A percentile compares a stretch with the other conserved stretches of the same genome.
phyloP scores from a whole-genome alignment of 805 yeast genomes.

The Yamadazyma olivae region DNA sequence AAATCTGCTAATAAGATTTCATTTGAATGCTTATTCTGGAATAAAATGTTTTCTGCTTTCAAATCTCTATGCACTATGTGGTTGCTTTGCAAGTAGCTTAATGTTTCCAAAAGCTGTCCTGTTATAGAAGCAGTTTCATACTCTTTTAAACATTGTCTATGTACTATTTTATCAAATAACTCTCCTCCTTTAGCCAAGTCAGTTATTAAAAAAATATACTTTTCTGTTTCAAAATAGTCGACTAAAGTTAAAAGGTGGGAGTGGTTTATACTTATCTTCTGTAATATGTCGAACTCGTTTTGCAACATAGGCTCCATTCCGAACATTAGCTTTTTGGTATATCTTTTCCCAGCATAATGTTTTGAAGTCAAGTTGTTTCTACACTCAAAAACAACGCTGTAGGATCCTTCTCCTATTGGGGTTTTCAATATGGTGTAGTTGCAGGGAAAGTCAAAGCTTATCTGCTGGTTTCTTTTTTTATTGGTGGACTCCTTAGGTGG shows the following conservation, averaged over 20 bases:
- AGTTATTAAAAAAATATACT: conserved; percentile 54
- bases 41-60: conserved; percentile 69
- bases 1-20: conserved; percentile 56
- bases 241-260: conserved; percentile 57
- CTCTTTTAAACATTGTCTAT: conserved; percentile 42
- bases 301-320: conserved; percentile 53
- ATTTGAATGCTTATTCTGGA: conserved; percentile 33
- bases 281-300: conserved; percentile 58
- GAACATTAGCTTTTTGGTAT: conserved; percentile 46
- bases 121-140: conserved; percentile 49
- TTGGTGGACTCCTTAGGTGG: conserved; percentile 19
- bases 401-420: conserved; percentile 46
- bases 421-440: conserved; percentile 29
- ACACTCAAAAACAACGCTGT: conserved; percentile 50
- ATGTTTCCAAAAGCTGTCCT: conserved; percentile 49
- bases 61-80: conserved; percentile 68
- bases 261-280: conserved; percentile 48
- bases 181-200: conserved; percentile 71
- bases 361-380: conserved; percentile 37
- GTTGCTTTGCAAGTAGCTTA: conserved; percentile 55
- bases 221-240: conserved; percentile 68
- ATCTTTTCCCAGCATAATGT: conserved; percentile 54
- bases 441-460: conserved; percentile 21
- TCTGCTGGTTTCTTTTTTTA: conserved; percentile 9
- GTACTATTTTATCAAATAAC: conserved; percentile 56